Evolutionary conservation across 345 rosid genomes (phyloP).

Genomic region (Hypericum androsaemum): DNA sequence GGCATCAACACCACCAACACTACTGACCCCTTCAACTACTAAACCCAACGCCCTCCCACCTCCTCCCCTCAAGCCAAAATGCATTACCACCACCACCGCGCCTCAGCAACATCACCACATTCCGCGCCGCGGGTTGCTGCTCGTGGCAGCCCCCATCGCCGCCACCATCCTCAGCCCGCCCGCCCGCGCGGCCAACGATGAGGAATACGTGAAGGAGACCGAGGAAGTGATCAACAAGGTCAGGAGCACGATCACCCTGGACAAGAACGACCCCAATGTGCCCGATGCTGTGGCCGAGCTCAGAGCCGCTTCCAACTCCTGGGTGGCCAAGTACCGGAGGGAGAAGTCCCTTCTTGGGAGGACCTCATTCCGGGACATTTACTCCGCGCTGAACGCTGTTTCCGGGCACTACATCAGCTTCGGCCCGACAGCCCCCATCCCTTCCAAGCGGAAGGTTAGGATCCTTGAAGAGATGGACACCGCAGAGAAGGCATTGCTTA

Average conservation of each 20-base stretch:
- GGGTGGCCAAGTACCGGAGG: conserved; percentile 95
- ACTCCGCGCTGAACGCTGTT: conserved; percentile 86
- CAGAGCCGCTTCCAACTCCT: conserved; percentile 62
- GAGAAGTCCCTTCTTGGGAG: conserved; percentile 81
- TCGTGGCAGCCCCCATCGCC: conserved; percentile 12
- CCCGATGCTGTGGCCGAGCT: conserved; percentile 72
- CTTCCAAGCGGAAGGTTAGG: conserved; percentile 69
- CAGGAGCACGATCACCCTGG: conserved; percentile 58
- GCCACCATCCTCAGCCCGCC: conserved; percentile 20
- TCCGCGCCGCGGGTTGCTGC: conserved; percentile 53
- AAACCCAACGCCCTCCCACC: too few species aligned
- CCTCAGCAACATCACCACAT: not conserved
- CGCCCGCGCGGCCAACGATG: conserved; percentile 46
- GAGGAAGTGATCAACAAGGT: conserved; percentile 65
- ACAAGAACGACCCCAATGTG: conserved; percentile 67
- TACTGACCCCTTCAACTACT: too few species aligned
- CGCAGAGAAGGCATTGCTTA: conserved; percentile 70
- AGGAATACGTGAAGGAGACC: conserved; percentile 79
- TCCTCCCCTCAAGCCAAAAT: conserved; percentile 9
- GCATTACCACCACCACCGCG: conserved; percentile 3
- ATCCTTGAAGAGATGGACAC: conserved; percentile 91
- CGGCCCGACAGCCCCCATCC: conserved; percentile 85
- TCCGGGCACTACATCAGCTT: conserved; percentile 91
- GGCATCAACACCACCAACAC: too few species aligned
- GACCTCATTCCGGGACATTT: conserved; percentile 69